These are phyloP conservation scores for Gossypium stocksii DNA, from an alignment of 345 rosid species.

Conservation along the genomic window DNA sequence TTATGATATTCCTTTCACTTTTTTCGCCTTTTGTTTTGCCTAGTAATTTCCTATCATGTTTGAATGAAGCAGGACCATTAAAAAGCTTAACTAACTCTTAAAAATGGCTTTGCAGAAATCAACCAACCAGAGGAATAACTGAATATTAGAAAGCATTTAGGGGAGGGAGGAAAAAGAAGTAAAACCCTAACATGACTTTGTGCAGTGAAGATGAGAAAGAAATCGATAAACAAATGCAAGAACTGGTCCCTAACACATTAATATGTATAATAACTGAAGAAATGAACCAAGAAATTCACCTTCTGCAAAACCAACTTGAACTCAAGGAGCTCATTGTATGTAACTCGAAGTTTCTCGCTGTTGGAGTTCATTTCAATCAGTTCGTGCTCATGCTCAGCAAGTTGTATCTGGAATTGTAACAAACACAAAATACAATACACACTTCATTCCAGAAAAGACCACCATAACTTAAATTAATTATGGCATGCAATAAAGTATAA, in stretches of 20 bases:
- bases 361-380: slow-evolving; percentile 91
- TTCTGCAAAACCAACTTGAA: slow-evolving; percentile 89
- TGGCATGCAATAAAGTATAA: neutral
- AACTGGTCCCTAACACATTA: neutral
- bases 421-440: slow-evolving; percentile 22
- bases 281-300: slow-evolving; percentile 35
- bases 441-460: slow-evolving; percentile 10
- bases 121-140: neutral
- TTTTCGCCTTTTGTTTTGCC: neutral
- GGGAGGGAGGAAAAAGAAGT: neutral
- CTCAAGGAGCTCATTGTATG: slow-evolving; percentile 88
- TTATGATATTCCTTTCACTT: neutral
- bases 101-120: neutral
- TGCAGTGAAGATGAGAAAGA: neutral
- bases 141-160: neutral
- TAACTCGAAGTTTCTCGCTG: slow-evolving; percentile 77
- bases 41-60: slow-evolving; percentile 7
- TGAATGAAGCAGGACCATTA: neutral
- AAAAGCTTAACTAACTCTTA: neutral
- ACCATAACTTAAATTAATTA: neutral
- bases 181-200: neutral
- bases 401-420: slow-evolving; percentile 53
- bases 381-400: slow-evolving; percentile 86
- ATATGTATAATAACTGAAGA: neutral
- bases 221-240: slow-evolving; percentile 10